phyloP scores from a whole-genome alignment of 257 asterid genomes.

The Penstemon eatonii region DNA sequence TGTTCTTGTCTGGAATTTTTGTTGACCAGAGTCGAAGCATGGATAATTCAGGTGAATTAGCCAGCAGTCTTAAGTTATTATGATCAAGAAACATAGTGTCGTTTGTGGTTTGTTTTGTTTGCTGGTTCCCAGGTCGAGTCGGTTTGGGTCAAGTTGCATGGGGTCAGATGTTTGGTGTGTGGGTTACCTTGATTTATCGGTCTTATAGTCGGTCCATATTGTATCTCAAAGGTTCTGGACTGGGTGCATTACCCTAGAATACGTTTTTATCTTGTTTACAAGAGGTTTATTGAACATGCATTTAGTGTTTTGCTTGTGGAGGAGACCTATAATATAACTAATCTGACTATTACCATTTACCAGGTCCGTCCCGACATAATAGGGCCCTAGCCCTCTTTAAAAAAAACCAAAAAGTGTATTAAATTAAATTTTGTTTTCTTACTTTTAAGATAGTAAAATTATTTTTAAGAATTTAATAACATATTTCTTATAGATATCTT shows the following conservation, averaged over 20 bases:
- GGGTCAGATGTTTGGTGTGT: constrained; percentile 26
- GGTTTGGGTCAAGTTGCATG: too few relatives aligned
- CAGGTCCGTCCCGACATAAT: too few relatives aligned
- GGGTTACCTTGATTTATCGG: constrained; percentile 32
- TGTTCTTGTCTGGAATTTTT: constrained; percentile 32
- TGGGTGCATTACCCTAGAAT: constrained; percentile 34
- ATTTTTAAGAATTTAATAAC: too few relatives aligned
- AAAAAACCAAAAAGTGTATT: too few relatives aligned
- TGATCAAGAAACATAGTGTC: constrained; percentile 19
- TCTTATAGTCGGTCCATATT: constrained; percentile 11
- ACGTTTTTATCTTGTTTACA: constrained; percentile 13
- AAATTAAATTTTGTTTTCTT: too few relatives aligned
- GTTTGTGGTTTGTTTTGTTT: constrained; percentile 26
- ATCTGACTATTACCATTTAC: too few relatives aligned
- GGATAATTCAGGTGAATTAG: constrained; percentile 37
- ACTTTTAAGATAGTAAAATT: too few relatives aligned
- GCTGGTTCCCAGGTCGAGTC: constrained; percentile 3
- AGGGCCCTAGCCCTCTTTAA: too few relatives aligned
- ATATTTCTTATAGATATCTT: too few relatives aligned
- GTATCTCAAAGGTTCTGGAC: constrained; percentile 26
- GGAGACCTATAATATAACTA: too few relatives aligned
- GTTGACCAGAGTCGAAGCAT: constrained; percentile 34
- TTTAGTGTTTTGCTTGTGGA: not conserved
- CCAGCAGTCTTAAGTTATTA: constrained; percentile 18
- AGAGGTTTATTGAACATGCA: not conserved